phyloP scores from a whole-genome alignment of 108 stramenopile species.

The Tribonema minus region DNA sequence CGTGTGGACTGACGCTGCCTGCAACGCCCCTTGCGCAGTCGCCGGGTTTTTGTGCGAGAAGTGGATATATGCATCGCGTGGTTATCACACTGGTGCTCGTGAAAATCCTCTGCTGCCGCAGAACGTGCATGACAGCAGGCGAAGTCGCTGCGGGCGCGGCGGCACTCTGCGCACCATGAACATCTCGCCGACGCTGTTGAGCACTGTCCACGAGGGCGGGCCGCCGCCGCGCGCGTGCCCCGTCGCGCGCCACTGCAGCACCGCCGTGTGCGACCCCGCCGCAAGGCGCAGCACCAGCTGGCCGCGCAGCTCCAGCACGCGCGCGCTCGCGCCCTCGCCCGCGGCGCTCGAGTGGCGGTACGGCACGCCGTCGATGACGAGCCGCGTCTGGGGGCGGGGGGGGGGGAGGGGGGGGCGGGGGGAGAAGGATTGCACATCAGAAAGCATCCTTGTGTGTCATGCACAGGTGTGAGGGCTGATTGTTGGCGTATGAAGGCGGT shows the following conservation, averaged over 20 bases:
- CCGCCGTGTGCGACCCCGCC: slow-evolving; percentile 54
- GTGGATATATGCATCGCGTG: no score
- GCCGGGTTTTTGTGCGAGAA: no score
- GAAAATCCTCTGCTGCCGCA: no score
- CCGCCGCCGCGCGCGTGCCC: background rate
- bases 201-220: slow-evolving; percentile 40
- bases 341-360: slow-evolving; percentile 32
- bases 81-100: no score
- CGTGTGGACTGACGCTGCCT: no score
- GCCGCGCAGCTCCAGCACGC: slow-evolving; percentile 33
- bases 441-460: no score
- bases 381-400: slow-evolving; percentile 17
- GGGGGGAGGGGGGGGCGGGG: no score
- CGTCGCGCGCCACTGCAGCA: slow-evolving; percentile 55
- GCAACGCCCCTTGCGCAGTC: no score
- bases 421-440: no score
- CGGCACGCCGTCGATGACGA: slow-evolving; percentile 51
- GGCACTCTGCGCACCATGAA: slow-evolving; percentile 5
- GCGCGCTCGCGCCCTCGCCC: slow-evolving; percentile 8
- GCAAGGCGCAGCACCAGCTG: slow-evolving; percentile 49
- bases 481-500: no score
- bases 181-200: slow-evolving; percentile 34
- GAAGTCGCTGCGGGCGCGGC: background rate
- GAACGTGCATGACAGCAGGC: background rate
- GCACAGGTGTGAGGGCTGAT: no score